A percentile compares a stretch with the other conserved stretches of the same genome.
Conservation (phyloP, 306 rosid genomes). For the Chamaecrista fasciculata region DNA sequence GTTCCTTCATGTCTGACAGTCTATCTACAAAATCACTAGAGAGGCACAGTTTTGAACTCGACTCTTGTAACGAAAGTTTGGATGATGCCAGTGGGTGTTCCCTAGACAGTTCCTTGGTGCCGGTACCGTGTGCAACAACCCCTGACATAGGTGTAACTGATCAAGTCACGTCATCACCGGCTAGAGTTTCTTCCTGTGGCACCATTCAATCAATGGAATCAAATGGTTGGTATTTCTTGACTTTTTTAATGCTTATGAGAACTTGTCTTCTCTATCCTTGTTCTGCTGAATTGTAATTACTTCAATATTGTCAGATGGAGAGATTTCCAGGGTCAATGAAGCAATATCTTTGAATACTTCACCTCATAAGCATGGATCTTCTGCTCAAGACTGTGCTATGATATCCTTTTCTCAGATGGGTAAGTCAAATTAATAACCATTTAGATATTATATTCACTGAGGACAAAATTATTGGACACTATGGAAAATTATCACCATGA, state of each 20-base stretch:
- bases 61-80: conserved; percentile 26
- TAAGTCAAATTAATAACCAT: not conserved
- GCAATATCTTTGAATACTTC: conserved; percentile 27
- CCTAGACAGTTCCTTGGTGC: conserved; percentile 30
- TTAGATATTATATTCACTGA: not conserved
- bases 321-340: conserved; percentile 29
- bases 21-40: conserved; percentile 32
- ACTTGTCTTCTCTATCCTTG: conserved; percentile 12
- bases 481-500: not conserved
- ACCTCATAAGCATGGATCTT: conserved; percentile 21
- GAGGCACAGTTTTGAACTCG: conserved; percentile 25
- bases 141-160: conserved; percentile 23
- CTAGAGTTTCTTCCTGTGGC: conserved; percentile 36
- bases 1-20: conserved; percentile 33
- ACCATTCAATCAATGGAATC: conserved; percentile 35
- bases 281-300: conserved; percentile 9
- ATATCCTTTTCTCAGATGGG: conserved; percentile 28
- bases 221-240: conserved; percentile 47
- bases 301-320: conserved; percentile 29
- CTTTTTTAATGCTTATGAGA: not conserved
- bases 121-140: conserved; percentile 27
- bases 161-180: conserved; percentile 26
- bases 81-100: conserved; percentile 23
- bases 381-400: conserved; percentile 28
- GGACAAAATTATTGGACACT: not conserved